A percentile compares a stretch with the other conserved stretches of the same genome.
Conservation (phyloP, 163 green algal species). For the Chlorella variabilis region DNA sequence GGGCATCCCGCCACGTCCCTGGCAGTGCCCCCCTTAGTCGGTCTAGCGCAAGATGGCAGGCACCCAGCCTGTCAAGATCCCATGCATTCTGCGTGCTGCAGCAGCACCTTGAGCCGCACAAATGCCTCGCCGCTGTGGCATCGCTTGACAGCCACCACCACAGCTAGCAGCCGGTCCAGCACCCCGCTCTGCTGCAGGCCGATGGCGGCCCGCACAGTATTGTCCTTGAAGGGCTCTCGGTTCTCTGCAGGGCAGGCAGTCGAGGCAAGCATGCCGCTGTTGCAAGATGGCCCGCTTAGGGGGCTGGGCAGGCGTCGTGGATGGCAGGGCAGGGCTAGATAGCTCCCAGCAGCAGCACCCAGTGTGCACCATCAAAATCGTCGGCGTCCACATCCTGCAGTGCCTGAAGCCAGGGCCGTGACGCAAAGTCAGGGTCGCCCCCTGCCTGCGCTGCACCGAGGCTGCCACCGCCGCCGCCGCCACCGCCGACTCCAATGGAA, state of each 20-base stretch:
- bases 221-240: neutral
- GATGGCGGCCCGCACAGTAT: slow-evolving; percentile 18
- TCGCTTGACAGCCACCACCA: slow-evolving; percentile 23
- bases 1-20: too few relatives aligned
- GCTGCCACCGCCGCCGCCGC: neutral
- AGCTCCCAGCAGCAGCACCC: too few relatives aligned
- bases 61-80: too few relatives aligned
- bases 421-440: slow-evolving; percentile 15
- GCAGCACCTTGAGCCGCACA: slow-evolving; percentile 31
- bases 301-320: too few relatives aligned
- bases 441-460: neutral
- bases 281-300: too few relatives aligned
- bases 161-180: slow-evolving; percentile 24
- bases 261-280: neutral
- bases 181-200: slow-evolving; percentile 1
- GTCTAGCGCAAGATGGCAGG: too few relatives aligned
- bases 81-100: neutral
- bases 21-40: too few relatives aligned
- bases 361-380: slow-evolving; percentile 30
- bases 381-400: neutral
- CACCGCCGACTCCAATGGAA: neutral
- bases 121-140: slow-evolving; percentile 31
- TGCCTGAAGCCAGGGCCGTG: slow-evolving; percentile 7
- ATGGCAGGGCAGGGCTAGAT: too few relatives aligned
- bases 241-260: neutral